These are phyloP conservation scores for Phytopythium kandeliae DNA, from an alignment of 352 stramenopile genomes.

Conservation along the genomic window DNA sequence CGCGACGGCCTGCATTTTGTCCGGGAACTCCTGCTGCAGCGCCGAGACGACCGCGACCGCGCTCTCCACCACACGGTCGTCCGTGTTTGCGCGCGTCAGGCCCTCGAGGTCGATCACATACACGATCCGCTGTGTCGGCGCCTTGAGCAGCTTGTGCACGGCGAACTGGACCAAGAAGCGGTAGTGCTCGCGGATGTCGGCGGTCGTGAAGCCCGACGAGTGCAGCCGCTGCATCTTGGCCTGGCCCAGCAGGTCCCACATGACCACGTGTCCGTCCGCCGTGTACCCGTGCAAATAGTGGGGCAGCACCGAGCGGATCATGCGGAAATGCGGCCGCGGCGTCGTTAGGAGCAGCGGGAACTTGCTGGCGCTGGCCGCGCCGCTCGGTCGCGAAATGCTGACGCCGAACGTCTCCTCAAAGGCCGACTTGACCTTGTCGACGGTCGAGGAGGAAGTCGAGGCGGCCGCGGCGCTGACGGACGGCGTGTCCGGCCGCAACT, in stretches of 20 bases:
- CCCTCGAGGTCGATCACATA: slow-evolving; percentile 79
- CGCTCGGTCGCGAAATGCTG: slow-evolving; percentile 28
- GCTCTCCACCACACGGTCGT: slow-evolving; percentile 64
- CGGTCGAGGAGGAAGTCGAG: slow-evolving; percentile 19
- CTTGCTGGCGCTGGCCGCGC: slow-evolving; percentile 13
- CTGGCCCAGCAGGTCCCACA: slow-evolving; percentile 75
- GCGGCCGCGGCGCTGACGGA: slow-evolving; percentile 3
- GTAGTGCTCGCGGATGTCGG: slow-evolving; percentile 69
- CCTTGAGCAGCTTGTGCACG: slow-evolving; percentile 58
- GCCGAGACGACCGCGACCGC: slow-evolving; percentile 45
- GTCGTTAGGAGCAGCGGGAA: slow-evolving; percentile 25
- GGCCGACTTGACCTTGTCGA: slow-evolving; percentile 57
- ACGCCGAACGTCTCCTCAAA: slow-evolving; percentile 71
- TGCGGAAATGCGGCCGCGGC: slow-evolving; percentile 65
- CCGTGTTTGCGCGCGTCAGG: slow-evolving; percentile 58
- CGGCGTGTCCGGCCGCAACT: slow-evolving; percentile 3
- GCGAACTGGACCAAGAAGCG: slow-evolving; percentile 74
- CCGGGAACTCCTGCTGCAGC: slow-evolving; percentile 57
- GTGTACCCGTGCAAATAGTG: slow-evolving; percentile 80
- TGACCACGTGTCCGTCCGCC: slow-evolving; percentile 51
- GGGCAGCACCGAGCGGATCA: slow-evolving; percentile 61
- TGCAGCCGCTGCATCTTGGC: slow-evolving; percentile 75
- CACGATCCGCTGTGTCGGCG: slow-evolving; percentile 54
- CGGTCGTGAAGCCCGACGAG: slow-evolving; percentile 60
- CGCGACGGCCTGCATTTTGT: slow-evolving; percentile 48